These are phyloP conservation scores for Aeschynomene evenia DNA, from an alignment of 306 rosid genomes.

Conservation along the genomic window DNA sequence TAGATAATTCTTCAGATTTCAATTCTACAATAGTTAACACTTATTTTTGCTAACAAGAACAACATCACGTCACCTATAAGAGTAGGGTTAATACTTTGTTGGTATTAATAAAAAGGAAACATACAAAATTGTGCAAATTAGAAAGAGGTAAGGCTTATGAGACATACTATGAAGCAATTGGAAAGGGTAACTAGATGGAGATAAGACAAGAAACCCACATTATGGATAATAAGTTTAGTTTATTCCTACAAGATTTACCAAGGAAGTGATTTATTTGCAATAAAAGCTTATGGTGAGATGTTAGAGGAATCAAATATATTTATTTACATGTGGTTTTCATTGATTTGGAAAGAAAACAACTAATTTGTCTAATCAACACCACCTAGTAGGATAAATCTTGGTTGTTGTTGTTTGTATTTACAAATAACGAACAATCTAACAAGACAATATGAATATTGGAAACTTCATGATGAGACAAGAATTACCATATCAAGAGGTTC, in stretches of 20 bases:
- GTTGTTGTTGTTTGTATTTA: neutral
- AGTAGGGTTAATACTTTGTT: neutral
- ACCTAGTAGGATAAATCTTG: neutral
- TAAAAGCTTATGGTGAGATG: too few relatives aligned
- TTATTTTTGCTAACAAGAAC: neutral
- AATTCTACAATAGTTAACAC: neutral
- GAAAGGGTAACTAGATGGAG: neutral
- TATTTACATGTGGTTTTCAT: too few relatives aligned
- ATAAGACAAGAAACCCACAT: neutral
- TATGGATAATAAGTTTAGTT: neutral
- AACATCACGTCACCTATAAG: neutral
- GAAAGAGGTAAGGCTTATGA: neutral
- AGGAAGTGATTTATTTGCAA: neutral
- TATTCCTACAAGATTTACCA: neutral
- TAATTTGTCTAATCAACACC: neutral
- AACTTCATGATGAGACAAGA: slow-evolving; percentile 23
- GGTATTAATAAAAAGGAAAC: neutral
- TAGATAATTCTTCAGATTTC: neutral
- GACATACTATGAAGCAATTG: neutral
- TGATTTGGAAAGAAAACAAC: neutral
- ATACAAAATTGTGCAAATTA: neutral
- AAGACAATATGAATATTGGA: slow-evolving; percentile 1
- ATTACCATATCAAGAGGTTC: slow-evolving; percentile 89
- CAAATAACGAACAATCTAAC: slow-evolving; percentile 20
- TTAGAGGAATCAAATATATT: too few relatives aligned